phyloP scores from a whole-genome alignment of 1,284 basidiomycete species.

The Sanghuangporus baumii region DNA sequence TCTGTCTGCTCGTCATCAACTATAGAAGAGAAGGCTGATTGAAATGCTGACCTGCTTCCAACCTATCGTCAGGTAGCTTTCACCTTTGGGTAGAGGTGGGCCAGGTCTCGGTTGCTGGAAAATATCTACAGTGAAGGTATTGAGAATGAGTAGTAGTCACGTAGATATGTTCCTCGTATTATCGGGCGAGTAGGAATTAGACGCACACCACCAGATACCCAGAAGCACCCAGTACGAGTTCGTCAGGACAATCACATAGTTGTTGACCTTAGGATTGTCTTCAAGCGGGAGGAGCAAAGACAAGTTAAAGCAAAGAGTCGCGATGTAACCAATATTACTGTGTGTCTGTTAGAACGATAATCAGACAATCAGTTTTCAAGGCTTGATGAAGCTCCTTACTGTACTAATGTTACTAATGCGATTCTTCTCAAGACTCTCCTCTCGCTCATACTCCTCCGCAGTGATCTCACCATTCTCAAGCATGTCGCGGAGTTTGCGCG shows the following conservation, averaged over 20 bases:
- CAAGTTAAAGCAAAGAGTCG: slow-evolving; percentile 61
- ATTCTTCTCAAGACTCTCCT: slow-evolving; percentile 81
- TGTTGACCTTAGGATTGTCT: slow-evolving; percentile 63
- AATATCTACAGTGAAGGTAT: slow-evolving; percentile 28
- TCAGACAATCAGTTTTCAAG: not conserved
- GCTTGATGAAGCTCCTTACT: slow-evolving; percentile 35
- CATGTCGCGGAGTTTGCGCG: slow-evolving; percentile 53
- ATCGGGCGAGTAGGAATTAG: not conserved
- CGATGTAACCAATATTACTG: slow-evolving; percentile 71
- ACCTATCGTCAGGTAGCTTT: slow-evolving; percentile 68
- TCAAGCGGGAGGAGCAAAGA: slow-evolving; percentile 68
- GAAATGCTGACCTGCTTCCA: slow-evolving; percentile 63
- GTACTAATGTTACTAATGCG: slow-evolving; percentile 82
- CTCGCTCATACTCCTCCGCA: slow-evolving; percentile 60
- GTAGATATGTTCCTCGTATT: not conserved
- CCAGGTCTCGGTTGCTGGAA: slow-evolving; percentile 73
- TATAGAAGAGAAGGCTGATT: not conserved
- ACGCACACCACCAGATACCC: slow-evolving; percentile 80
- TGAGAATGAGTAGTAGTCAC: not conserved
- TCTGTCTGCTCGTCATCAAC: slow-evolving; percentile 32
- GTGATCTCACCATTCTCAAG: slow-evolving; percentile 55
- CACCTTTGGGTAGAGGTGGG: slow-evolving; percentile 65
- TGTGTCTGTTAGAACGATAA: slow-evolving; percentile 43
- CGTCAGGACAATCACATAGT: slow-evolving; percentile 59
- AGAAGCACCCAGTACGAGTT: slow-evolving; percentile 71